A percentile compares a stretch with the other conserved stretches of the same genome.
Conservation (phyloP, 176 grass and related monocot genomes). For the Eleusine coracana region DNA sequence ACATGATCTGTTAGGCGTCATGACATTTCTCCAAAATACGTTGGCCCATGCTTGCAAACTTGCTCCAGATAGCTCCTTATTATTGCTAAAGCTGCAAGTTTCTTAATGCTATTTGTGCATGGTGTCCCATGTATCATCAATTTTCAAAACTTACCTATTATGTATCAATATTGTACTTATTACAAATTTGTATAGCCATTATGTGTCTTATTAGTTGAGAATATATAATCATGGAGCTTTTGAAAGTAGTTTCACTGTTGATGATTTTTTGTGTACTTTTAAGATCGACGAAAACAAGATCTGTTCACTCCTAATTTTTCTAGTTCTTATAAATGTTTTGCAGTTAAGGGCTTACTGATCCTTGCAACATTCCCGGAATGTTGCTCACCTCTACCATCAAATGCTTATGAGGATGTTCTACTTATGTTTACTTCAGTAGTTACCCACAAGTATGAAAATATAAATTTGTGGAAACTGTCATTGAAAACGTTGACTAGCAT, state of each 20-base stretch:
- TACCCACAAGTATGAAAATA: slow-evolving; percentile 53
- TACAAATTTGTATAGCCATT: slow-evolving; percentile 16
- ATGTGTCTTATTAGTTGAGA: not conserved
- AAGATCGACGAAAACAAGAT: slow-evolving; percentile 8
- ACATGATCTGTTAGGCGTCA: not conserved
- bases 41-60: slow-evolving; percentile 9
- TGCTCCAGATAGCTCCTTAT: slow-evolving; percentile 14
- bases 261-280: slow-evolving; percentile 5
- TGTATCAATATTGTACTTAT: not conserved
- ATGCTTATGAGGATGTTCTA: slow-evolving; percentile 66
- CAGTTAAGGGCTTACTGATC: slow-evolving; percentile 74
- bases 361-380: slow-evolving; percentile 79
- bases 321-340: slow-evolving; percentile 50
- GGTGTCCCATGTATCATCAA: not conserved
- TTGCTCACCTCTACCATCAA: slow-evolving; percentile 57
- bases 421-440: slow-evolving; percentile 61
- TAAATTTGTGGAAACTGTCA: slow-evolving; percentile 73
- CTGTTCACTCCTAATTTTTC: slow-evolving; percentile 31
- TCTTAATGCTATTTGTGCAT: slow-evolving; percentile 2
- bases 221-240: slow-evolving; percentile 1
- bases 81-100: slow-evolving; percentile 13
- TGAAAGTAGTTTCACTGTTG: slow-evolving; percentile 11
- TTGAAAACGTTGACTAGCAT: slow-evolving; percentile 69
- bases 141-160: slow-evolving; percentile 12
- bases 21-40: slow-evolving; percentile 11